These are phyloP conservation scores for Cladophialophora immunda DNA, from an alignment of 2,329 filamentous ascomycete genomes.

Conservation along the genomic window DNA sequence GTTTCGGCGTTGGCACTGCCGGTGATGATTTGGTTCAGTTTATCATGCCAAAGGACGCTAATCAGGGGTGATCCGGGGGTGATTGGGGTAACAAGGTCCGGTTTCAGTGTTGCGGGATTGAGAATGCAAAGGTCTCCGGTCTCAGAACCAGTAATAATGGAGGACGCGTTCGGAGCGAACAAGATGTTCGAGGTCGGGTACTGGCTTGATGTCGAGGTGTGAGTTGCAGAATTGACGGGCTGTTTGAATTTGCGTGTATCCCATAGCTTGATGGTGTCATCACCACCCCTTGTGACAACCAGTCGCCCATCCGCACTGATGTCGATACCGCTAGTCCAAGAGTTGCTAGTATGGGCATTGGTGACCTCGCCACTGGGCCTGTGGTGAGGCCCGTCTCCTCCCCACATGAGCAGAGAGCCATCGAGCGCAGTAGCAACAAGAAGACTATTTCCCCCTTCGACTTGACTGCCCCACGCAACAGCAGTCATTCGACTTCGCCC, in stretches of 20 bases:
- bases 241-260: constrained; percentile 95
- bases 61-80: constrained; percentile 85
- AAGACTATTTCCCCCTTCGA: constrained; percentile 79
- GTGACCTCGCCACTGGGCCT: constrained; percentile 83
- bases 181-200: constrained; percentile 86
- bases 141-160: constrained; percentile 87
- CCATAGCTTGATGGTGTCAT: constrained; percentile 95
- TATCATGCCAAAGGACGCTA: constrained; percentile 88
- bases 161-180: constrained; percentile 84
- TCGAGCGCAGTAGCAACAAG: constrained; percentile 86
- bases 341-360: constrained; percentile 81
- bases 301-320: constrained; percentile 90
- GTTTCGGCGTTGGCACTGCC: constrained; percentile 91
- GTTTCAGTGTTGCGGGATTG: constrained; percentile 86
- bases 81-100: constrained; percentile 87
- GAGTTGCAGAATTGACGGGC: constrained; percentile 79
- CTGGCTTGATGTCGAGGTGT: constrained; percentile 82
- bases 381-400: constrained; percentile 84
- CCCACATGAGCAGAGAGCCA: constrained; percentile 90
- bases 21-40: constrained; percentile 94
- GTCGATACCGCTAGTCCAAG: constrained; percentile 92
- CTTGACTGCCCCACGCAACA: constrained; percentile 81
- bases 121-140: constrained; percentile 89
- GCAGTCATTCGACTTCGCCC: constrained; percentile 94
- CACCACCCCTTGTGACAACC: constrained; percentile 88